These are phyloP conservation scores for Hirschfeldia incana DNA, from an alignment of 345 rosid genomes.

Conservation along the genomic window DNA sequence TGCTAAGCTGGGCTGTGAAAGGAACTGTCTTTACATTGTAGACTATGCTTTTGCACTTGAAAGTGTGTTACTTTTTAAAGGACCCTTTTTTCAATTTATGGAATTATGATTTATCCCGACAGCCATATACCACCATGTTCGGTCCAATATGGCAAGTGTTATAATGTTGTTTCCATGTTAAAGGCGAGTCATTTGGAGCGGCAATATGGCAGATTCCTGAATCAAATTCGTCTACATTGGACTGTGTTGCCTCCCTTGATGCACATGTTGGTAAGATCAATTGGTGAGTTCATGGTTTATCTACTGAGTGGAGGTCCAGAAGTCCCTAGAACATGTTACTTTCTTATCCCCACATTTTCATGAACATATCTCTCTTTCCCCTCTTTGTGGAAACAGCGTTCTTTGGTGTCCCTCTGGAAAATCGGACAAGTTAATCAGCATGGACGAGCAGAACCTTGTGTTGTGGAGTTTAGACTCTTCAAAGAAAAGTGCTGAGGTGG, in stretches of 20 bases:
- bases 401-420: slow-evolving; percentile 86
- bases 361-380: not conserved
- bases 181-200: slow-evolving; percentile 85
- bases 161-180: slow-evolving; percentile 18
- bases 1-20: not conserved
- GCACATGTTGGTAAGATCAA: slow-evolving; percentile 73
- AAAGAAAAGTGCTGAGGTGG: slow-evolving; percentile 70
- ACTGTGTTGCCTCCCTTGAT: slow-evolving; percentile 79
- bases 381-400: slow-evolving; percentile 46
- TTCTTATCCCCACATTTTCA: not conserved
- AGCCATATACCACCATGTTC: not conserved
- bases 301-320: not conserved
- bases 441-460: slow-evolving; percentile 72
- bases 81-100: not conserved
- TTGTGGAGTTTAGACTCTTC: slow-evolving; percentile 82
- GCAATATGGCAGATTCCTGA: slow-evolving; percentile 98
- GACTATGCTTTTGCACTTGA: not conserved
- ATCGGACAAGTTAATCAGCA: slow-evolving; percentile 78
- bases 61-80: not conserved
- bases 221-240: slow-evolving; percentile 77
- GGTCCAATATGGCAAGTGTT: slow-evolving; percentile 14
- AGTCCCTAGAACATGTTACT: not conserved
- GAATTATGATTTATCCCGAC: not conserved
- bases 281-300: slow-evolving; percentile 63
- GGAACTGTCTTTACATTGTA: not conserved